phyloP scores from a whole-genome alignment of 192 early-diverging fungal species.

The Umbelopsis ramanniana region DNA sequence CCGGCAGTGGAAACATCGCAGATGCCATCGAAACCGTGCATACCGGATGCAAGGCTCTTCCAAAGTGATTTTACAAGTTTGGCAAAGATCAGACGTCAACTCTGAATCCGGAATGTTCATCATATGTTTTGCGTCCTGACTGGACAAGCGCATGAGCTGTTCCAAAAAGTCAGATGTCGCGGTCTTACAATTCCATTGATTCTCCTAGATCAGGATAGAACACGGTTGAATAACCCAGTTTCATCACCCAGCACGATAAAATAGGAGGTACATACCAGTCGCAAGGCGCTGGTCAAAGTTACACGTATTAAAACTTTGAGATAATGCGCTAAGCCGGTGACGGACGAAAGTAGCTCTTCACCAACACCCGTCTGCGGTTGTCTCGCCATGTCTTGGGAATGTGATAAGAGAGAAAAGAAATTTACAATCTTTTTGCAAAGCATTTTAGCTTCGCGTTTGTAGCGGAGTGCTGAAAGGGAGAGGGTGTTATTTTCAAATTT shows the following conservation, averaged over 20 bases:
- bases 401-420: conserved; percentile 90
- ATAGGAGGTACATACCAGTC: conserved; percentile 61
- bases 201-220: neutral
- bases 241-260: neutral
- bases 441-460: conserved; percentile 92
- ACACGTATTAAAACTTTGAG: conserved; percentile 91
- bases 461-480: conserved; percentile 58
- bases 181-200: conserved; percentile 2
- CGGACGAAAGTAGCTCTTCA: conserved; percentile 86
- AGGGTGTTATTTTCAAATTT: conserved; percentile 25
- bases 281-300: conserved; percentile 86
- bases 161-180: conserved; percentile 14
- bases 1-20: conserved; percentile 82
- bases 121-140: neutral
- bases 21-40: conserved; percentile 79
- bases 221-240: too few species aligned
- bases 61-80: conserved; percentile 72
- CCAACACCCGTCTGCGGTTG: conserved; percentile 66
- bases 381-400: conserved; percentile 63
- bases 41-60: conserved; percentile 88
- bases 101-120: conserved; percentile 57
- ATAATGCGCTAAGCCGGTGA: conserved; percentile 90
- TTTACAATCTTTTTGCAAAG: conserved; percentile 93
- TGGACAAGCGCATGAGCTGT: conserved; percentile 5
- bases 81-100: conserved; percentile 82